These are phyloP conservation scores for Hansfordia pulvinata DNA, from an alignment of 2,329 filamentous ascomycete genomes.

Conservation along the genomic window DNA sequence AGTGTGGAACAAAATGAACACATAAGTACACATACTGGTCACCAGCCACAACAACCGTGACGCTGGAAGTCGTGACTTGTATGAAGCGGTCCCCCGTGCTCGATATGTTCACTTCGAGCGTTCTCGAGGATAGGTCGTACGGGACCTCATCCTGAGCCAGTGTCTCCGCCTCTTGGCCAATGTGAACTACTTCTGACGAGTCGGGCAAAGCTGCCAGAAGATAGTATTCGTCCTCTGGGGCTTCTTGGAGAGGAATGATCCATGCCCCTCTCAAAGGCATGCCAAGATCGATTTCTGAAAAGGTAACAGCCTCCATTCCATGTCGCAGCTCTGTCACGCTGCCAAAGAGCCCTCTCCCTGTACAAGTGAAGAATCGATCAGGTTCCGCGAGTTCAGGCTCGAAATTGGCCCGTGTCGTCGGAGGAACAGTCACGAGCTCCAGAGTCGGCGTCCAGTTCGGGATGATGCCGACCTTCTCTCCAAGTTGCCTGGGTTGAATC, in stretches of 20 bases:
- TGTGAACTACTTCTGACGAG: constrained; percentile 30
- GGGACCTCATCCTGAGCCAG: constrained; percentile 20
- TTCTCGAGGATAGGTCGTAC: constrained; percentile 39
- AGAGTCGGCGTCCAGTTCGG: constrained; percentile 1
- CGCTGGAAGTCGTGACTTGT: constrained; percentile 38
- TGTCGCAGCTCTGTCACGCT: constrained; percentile 55
- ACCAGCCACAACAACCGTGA: constrained; percentile 23
- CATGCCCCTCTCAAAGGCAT: constrained; percentile 32
- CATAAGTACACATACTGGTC: constrained; percentile 20
- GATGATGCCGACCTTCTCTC: constrained; percentile 5
- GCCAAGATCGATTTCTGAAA: constrained; percentile 47
- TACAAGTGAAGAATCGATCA: constrained; percentile 54
- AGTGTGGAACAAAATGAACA: constrained; percentile 3
- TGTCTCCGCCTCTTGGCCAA: constrained; percentile 30
- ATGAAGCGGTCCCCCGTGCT: constrained; percentile 24
- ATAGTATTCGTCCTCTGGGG: constrained; percentile 17
- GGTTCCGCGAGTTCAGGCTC: constrained; percentile 25
- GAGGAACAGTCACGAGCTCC: constrained; percentile 1
- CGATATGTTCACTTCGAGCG: constrained; percentile 29
- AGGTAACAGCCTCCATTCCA: constrained; percentile 59
- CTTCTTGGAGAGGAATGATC: constrained; percentile 18
- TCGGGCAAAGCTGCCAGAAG: constrained; percentile 36
- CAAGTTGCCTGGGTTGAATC: constrained; percentile 3
- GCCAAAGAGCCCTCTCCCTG: constrained; percentile 48
- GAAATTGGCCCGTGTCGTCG: constrained; percentile 30